Evolutionary conservation across 75 land plant genomes (phyloP), one percentile per base, ranked within the genome.

Genomic region (Pinus albicaulis): DNA sequence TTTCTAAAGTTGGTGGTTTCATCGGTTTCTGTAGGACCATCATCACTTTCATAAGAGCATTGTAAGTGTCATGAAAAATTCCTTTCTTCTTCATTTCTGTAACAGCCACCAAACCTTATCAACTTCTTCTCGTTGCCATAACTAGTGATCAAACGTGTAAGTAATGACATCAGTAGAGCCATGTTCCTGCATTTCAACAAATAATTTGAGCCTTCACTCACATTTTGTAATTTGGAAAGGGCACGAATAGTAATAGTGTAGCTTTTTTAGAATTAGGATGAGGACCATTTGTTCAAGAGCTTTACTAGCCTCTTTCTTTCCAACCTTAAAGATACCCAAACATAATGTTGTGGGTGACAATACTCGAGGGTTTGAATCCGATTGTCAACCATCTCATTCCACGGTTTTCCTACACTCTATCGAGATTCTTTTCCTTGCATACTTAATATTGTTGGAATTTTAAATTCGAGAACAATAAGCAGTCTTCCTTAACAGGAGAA

Each of bases 371-470:
- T 74, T 76, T 79, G 36, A 88, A 80, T 1, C 87, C 90, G n/a
- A n/a, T n/a, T 44, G 71, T 90, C 89, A 72, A 86, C 58, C 95
- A 92, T 92, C 76, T 86, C 87, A 77, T 90, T 88, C 88, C 92
- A 90, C 11, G 85, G 71, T 76, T 70, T 85, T 56, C 83, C 88
- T 0, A 89, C 92, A n/a, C 74, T 86, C 90, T 78, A 82, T 72
- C 61, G n/a, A 90, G 38, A 55, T 88, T 92, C 76, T 81, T 87
- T 11, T 72, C 76, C 58, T 79, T 83, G 71, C 91, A 91, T n/a
- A n/a, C n/a, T n/a, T n/a, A n/a, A n/a, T n/a, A n/a, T n/a, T n/a
- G n/a, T n/a, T n/a, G n/a, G n/a, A n/a, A n/a, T n/a, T n/a, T n/a
- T n/a, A n/a, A n/a, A n/a, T n/a, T n/a, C n/a, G n/a, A n/a, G n/a